Conservation (phyloP, 352 stramenopile species). For the Globisporangium lucens region DNA sequence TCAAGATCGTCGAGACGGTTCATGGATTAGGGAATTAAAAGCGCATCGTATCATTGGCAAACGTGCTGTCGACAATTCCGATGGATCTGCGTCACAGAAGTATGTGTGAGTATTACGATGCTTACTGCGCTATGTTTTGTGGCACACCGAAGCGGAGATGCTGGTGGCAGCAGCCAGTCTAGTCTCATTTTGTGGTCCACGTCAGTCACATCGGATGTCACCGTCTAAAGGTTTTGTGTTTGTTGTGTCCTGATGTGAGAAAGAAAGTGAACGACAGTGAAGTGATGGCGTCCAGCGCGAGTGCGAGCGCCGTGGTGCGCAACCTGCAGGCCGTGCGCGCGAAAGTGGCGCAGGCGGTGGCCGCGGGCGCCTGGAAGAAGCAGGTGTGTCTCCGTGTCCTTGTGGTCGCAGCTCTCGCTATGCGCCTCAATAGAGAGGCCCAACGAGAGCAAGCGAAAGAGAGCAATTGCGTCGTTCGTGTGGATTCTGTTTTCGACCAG, state of each 20-base stretch:
- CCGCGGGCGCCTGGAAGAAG: constrained; percentile 49
- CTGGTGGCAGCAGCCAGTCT: background rate
- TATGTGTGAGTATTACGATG: background rate
- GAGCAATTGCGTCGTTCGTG: background rate
- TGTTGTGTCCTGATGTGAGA: background rate
- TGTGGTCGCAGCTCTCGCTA: background rate
- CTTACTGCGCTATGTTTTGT: background rate
- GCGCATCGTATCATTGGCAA: background rate
- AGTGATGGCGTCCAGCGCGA: constrained; percentile 10
- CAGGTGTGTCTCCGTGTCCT: constrained; percentile 15
- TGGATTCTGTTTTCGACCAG: background rate
- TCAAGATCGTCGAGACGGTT: no score
- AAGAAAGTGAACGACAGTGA: background rate
- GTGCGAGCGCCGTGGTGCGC: constrained; percentile 30
- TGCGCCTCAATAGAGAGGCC: background rate
- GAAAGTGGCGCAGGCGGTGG: constrained; percentile 55
- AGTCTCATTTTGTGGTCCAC: background rate
- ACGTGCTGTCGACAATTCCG: no score
- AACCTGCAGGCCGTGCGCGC: constrained; percentile 63
- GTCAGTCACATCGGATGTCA: background rate
- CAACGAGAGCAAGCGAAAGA: background rate
- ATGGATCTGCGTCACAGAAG: no score
- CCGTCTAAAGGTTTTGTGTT: background rate
- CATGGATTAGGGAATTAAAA: background rate
- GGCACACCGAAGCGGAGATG: background rate